Evolutionary conservation across 2,329 filamentous ascomycete species (phyloP).

Genomic region (Trichoderma cornu-damae): DNA sequence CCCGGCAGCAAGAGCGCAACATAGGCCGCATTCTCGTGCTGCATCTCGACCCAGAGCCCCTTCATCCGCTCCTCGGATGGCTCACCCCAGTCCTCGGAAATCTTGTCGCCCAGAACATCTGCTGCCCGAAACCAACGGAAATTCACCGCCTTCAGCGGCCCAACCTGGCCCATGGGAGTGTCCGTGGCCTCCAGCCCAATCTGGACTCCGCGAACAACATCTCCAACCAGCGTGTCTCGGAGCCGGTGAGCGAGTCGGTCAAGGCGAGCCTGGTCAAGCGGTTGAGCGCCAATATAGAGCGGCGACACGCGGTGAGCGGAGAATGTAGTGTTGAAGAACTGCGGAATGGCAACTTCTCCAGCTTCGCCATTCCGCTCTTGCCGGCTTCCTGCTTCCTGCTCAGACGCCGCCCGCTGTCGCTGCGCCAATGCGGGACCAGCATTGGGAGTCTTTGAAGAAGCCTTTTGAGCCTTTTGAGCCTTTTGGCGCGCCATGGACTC

Average conservation of each 20-base stretch:
- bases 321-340: slow-evolving; percentile 56
- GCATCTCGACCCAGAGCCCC: slow-evolving; percentile 44
- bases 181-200: slow-evolving; percentile 44
- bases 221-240: slow-evolving; percentile 52
- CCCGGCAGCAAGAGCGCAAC: slow-evolving; percentile 47
- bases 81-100: slow-evolving; percentile 18
- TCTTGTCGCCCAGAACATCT: slow-evolving; percentile 31
- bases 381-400: not conserved
- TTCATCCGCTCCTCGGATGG: slow-evolving; percentile 26
- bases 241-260: slow-evolving; percentile 43
- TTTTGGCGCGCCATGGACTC: slow-evolving; percentile 15
- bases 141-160: slow-evolving; percentile 42
- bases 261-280: slow-evolving; percentile 38
- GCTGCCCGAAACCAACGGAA: slow-evolving; percentile 43
- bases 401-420: not conserved
- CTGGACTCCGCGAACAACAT: slow-evolving; percentile 56
- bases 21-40: slow-evolving; percentile 50
- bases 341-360: slow-evolving; percentile 30
- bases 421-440: not conserved
- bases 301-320: slow-evolving; percentile 53
- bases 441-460: not conserved
- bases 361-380: slow-evolving; percentile 1
- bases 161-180: slow-evolving; percentile 36
- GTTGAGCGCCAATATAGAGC: slow-evolving; percentile 42
- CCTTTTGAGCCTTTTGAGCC: too few relatives aligned